These are phyloP conservation scores for Alternaria sp. DNA, from an alignment of 2,329 filamentous ascomycete species.

Conservation along the genomic window DNA sequence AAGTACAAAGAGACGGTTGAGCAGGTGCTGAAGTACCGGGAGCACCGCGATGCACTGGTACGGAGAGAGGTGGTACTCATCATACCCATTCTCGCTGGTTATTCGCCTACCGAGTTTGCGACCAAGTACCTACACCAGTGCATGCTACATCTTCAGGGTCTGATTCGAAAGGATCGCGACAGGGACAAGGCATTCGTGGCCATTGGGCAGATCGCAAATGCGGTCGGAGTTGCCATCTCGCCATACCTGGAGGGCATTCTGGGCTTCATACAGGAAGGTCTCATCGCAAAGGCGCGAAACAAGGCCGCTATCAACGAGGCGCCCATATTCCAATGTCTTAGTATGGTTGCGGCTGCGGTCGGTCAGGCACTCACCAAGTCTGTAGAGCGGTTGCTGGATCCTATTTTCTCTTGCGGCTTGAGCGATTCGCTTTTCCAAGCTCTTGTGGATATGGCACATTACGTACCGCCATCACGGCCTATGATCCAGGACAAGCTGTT, in stretches of 20 bases:
- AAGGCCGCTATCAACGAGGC: slow-evolving; percentile 66
- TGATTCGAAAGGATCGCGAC: slow-evolving; percentile 88
- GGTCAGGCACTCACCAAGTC: slow-evolving; percentile 98
- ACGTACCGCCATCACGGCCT: slow-evolving; percentile 92
- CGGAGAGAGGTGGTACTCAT: slow-evolving; percentile 88
- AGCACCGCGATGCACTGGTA: slow-evolving; percentile 87
- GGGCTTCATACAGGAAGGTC: slow-evolving; percentile 89
- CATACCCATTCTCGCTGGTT: slow-evolving; percentile 91
- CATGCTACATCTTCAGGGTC: slow-evolving; percentile 93
- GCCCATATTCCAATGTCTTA: slow-evolving; percentile 97
- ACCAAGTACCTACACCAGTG: slow-evolving; percentile 89
- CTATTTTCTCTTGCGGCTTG: slow-evolving; percentile 95
- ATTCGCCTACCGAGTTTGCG: slow-evolving; percentile 89
- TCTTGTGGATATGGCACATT: slow-evolving; percentile 97
- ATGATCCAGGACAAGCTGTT: slow-evolving; percentile 93
- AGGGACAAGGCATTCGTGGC: slow-evolving; percentile 96
- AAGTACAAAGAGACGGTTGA: slow-evolving; percentile 89
- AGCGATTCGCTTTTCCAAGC: slow-evolving; percentile 94
- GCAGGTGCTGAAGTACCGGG: slow-evolving; percentile 89
- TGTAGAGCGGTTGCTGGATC: slow-evolving; percentile 92
- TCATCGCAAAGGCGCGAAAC: slow-evolving; percentile 78
- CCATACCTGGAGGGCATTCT: slow-evolving; percentile 95
- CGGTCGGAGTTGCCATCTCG: slow-evolving; percentile 92
- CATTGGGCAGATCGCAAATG: slow-evolving; percentile 95
- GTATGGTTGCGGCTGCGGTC: slow-evolving; percentile 91